A percentile compares a stretch with the other conserved stretches of the same genome.
Evolutionary conservation across 2,329 filamentous ascomycete species (phyloP).

Genomic region (Exophiala xenobiotica): DNA sequence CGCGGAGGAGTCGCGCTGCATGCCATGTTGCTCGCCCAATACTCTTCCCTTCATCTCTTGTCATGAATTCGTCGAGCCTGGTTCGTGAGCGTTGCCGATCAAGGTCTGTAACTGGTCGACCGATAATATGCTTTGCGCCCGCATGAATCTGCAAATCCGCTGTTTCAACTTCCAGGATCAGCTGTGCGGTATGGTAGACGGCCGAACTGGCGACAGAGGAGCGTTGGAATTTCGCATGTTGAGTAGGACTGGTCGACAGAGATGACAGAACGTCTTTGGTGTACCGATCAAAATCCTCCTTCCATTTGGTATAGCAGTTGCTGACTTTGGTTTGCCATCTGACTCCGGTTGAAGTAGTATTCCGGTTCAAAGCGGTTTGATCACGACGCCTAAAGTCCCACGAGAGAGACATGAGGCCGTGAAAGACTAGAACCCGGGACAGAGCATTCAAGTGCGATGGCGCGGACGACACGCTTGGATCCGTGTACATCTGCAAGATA

Average conservation of each 20-base stretch:
- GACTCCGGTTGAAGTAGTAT: slow-evolving; percentile 34
- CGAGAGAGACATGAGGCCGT: slow-evolving; percentile 61
- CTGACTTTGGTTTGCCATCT: slow-evolving; percentile 53
- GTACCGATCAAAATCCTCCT: slow-evolving; percentile 52
- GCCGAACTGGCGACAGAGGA: slow-evolving; percentile 53
- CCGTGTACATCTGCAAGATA: slow-evolving; percentile 57
- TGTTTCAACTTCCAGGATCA: slow-evolving; percentile 58
- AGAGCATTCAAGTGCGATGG: slow-evolving; percentile 49
- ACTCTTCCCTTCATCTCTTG: slow-evolving; percentile 26
- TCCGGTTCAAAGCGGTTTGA: slow-evolving; percentile 57
- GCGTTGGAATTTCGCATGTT: slow-evolving; percentile 43
- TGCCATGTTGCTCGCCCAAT: slow-evolving; percentile 53
- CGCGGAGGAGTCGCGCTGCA: slow-evolving; percentile 53
- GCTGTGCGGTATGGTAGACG: slow-evolving; percentile 58
- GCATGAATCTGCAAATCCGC: slow-evolving; percentile 62
- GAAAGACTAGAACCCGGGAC: slow-evolving; percentile 55
- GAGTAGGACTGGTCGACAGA: slow-evolving; percentile 35
- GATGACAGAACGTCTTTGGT: slow-evolving; percentile 44
- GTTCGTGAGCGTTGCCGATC: slow-evolving; percentile 53
- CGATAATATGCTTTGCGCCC: slow-evolving; percentile 58
- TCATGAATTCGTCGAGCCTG: slow-evolving; percentile 52
- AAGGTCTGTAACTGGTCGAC: slow-evolving; percentile 51
- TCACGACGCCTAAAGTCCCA: slow-evolving; percentile 63
- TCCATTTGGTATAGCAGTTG: slow-evolving; percentile 57
- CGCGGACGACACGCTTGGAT: slow-evolving; percentile 40